phyloP scores from a whole-genome alignment of 108 stramenopile species.

The Nannochloropsis granulata region DNA sequence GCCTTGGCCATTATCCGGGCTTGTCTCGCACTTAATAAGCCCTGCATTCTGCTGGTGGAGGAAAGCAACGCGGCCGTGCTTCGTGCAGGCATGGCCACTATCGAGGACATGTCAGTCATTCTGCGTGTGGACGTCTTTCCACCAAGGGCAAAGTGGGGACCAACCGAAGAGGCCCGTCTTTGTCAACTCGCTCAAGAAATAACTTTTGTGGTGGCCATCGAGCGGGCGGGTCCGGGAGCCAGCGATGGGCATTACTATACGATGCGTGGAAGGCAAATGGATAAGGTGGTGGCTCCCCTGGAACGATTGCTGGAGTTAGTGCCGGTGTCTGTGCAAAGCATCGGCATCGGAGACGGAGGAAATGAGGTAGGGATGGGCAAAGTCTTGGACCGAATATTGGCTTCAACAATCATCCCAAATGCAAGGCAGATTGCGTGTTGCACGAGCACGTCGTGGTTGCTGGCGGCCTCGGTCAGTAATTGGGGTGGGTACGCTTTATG shows the following conservation, averaged over 20 bases:
- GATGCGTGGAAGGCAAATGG: conserved; percentile 64
- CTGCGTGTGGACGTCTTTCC: conserved; percentile 42
- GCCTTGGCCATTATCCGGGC: conserved; percentile 47
- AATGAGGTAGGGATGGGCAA: conserved; percentile 78
- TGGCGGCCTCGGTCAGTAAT: conserved; percentile 62
- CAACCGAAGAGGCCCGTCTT: conserved; percentile 42
- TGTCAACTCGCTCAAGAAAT: conserved; percentile 14
- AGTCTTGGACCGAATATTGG: conserved; percentile 42
- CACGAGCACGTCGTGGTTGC: conserved; percentile 46
- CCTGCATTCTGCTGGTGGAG: conserved; percentile 48
- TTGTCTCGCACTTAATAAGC: conserved; percentile 43
- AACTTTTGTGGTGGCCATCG: conserved; percentile 50
- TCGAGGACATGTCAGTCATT: neutral
- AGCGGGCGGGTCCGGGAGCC: conserved; percentile 53
- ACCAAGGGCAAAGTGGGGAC: conserved; percentile 4
- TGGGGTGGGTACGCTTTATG: conserved; percentile 69
- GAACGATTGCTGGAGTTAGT: conserved; percentile 45
- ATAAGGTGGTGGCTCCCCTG: conserved; percentile 51
- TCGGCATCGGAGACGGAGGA: conserved; percentile 55
- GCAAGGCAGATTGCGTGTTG: conserved; percentile 52
- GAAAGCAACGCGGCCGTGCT: conserved; percentile 48
- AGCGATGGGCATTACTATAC: conserved; percentile 60
- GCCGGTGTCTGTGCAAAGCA: conserved; percentile 5
- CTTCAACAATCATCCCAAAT: conserved; percentile 41
- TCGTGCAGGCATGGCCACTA: conserved; percentile 1